These are phyloP conservation scores for Oxyria digyna DNA, from an alignment of 148 eudicot genomes.

Conservation along the genomic window DNA sequence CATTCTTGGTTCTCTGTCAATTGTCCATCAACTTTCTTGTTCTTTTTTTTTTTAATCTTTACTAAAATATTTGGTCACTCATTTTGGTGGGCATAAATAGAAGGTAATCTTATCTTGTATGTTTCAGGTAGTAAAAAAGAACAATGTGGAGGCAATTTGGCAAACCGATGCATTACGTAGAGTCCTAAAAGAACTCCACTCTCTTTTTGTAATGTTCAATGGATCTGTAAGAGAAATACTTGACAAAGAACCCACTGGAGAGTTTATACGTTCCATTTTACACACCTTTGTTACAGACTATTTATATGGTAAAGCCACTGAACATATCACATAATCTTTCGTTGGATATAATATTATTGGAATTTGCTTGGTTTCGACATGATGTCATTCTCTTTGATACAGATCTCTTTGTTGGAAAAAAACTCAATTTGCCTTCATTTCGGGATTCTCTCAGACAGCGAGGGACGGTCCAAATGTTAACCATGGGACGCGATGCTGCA, in stretches of 20 bases:
- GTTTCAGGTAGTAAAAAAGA: constrained; percentile 74
- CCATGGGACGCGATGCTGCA: constrained; percentile 94
- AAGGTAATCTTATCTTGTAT: background rate
- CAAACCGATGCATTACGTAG: constrained; percentile 65
- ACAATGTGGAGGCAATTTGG: constrained; percentile 68
- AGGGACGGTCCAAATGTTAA: constrained; percentile 91
- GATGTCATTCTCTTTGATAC: constrained; percentile 68
- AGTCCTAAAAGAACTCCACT: constrained; percentile 85
- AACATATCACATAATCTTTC: constrained; percentile 5
- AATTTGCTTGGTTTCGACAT: constrained; percentile 37
- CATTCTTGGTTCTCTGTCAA: no score
- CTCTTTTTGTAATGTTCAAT: constrained; percentile 77
- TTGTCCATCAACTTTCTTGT: no score
- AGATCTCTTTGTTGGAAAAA: constrained; percentile 79
- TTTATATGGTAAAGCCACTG: constrained; percentile 52
- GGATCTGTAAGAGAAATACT: constrained; percentile 70
- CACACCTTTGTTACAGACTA: constrained; percentile 69
- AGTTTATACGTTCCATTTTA: constrained; percentile 52
- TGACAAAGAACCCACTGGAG: constrained; percentile 77
- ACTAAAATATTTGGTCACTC: no score
- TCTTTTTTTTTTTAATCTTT: no score
- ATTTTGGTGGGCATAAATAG: no score
- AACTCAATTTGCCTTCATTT: constrained; percentile 69
- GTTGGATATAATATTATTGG: constrained; percentile 20
- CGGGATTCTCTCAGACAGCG: constrained; percentile 78